Percentiles rank a stretch among this genome's conserved stretches.
phyloP scores from a whole-genome alignment of 2,329 filamentous ascomycete species.

The Alternaria brassicicola region DNA sequence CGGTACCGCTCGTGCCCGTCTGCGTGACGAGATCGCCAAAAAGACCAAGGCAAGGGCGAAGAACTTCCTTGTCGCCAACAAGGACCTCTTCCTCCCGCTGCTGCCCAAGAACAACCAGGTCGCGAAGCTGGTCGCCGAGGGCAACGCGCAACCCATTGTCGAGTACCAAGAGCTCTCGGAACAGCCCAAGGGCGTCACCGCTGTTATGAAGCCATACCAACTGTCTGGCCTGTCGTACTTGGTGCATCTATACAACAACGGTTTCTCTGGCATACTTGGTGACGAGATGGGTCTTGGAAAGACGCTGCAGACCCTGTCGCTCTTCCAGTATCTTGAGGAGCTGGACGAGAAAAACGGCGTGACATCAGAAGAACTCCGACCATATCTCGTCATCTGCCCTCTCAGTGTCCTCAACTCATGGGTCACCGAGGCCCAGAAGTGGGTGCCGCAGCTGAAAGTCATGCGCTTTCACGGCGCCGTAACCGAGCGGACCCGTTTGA shows the following conservation, averaged over 20 bases:
- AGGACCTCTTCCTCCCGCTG: constrained; percentile 55
- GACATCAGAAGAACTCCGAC: constrained; percentile 70
- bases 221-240: constrained; percentile 98
- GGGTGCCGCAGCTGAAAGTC: constrained; percentile 84
- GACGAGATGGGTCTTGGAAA: constrained; percentile 99
- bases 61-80: constrained; percentile 54
- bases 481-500: constrained; percentile 76
- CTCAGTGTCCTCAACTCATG: constrained; percentile 97
- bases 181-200: constrained; percentile 56
- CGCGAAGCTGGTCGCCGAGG: constrained; percentile 42
- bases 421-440: constrained; percentile 97
- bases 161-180: constrained; percentile 50
- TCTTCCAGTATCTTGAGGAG: constrained; percentile 96
- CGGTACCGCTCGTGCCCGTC: constrained; percentile 49
- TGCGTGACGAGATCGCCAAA: constrained; percentile 51
- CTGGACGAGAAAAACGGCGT: constrained; percentile 66
- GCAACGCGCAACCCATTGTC: constrained; percentile 34
- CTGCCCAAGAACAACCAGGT: constrained; percentile 54
- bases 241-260: constrained; percentile 99
- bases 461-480: constrained; percentile 96
- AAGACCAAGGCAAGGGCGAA: constrained; percentile 54
- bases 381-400: constrained; percentile 94
- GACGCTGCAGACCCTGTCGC: constrained; percentile 96
- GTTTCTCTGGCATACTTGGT: constrained; percentile 95
- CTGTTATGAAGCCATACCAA: constrained; percentile 89